phyloP scores from a whole-genome alignment of 1,284 basidiomycete species.

The Rhodotorula sp. region DNA sequence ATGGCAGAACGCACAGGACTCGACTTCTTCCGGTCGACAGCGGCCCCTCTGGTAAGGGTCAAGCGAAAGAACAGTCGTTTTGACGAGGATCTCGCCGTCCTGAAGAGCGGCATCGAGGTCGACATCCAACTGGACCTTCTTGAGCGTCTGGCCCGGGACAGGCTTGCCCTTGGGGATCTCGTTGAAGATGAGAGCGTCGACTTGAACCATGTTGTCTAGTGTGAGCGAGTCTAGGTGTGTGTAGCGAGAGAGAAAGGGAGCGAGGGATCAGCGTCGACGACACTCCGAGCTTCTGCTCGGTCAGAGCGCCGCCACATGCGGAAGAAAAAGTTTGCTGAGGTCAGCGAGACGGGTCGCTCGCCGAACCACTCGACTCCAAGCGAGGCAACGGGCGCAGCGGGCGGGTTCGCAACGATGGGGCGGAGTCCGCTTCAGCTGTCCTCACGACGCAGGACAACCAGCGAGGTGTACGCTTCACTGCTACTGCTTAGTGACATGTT shows the following conservation, averaged over 20 bases:
- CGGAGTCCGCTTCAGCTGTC: no score
- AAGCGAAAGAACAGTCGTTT: conserved; percentile 54
- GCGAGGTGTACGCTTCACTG: no score
- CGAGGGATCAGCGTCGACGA: neutral
- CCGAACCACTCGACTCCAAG: no score
- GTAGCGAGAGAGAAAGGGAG: neutral
- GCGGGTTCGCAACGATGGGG: no score
- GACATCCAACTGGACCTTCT: conserved; percentile 56
- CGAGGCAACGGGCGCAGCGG: neutral
- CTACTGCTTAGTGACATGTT: no score
- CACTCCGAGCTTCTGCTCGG: neutral
- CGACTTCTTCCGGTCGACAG: conserved; percentile 27
- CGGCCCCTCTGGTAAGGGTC: conserved; percentile 33
- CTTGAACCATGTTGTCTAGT: conserved; percentile 28
- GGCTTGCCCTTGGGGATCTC: conserved; percentile 43
- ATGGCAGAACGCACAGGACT: conserved; percentile 35
- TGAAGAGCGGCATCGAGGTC: conserved; percentile 57
- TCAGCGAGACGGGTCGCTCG: neutral
- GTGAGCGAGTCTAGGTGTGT: neutral
- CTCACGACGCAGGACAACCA: no score
- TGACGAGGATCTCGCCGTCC: conserved; percentile 58
- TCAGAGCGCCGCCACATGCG: neutral
- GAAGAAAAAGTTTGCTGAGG: neutral
- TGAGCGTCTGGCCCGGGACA: conserved; percentile 44
- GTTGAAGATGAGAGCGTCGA: conserved; percentile 49